These are phyloP conservation scores for Coemansia sp. DNA, from an alignment of 192 early-diverging fungal species.

Conservation along the genomic window DNA sequence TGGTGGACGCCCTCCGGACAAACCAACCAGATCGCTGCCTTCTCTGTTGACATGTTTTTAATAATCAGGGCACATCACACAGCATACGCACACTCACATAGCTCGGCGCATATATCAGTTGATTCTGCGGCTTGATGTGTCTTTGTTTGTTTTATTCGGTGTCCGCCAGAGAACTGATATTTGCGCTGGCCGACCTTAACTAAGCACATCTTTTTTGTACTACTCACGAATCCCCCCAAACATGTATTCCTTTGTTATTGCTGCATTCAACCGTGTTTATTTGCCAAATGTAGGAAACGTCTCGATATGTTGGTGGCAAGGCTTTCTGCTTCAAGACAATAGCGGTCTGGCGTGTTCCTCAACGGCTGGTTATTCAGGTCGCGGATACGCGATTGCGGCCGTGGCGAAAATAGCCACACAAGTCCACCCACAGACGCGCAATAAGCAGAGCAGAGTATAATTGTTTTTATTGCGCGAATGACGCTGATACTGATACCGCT, in stretches of 20 bases:
- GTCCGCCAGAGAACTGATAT: neutral
- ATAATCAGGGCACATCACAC: neutral
- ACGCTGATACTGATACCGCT: neutral
- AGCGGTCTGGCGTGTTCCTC: neutral
- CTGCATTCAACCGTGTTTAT: neutral
- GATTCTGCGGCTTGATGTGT: neutral
- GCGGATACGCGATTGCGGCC: neutral
- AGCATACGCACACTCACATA: neutral
- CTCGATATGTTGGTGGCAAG: constrained; percentile 44
- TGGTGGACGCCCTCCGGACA: too few relatives aligned
- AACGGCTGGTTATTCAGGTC: neutral
- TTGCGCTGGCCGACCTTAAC: constrained; percentile 6
- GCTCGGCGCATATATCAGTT: constrained; percentile 17
- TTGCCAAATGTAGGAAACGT: constrained; percentile 30
- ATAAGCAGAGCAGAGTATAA: neutral
- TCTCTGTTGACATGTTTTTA: neutral
- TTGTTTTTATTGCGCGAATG: neutral
- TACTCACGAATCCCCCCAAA: constrained; percentile 26
- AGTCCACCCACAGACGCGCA: neutral
- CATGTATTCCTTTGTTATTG: neutral
- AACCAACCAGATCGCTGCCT: neutral
- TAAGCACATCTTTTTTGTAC: constrained; percentile 35
- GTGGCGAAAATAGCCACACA: neutral
- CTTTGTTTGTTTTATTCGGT: neutral
- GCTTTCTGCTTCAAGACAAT: constrained; percentile 25